Evolutionary conservation across 2,329 filamentous ascomycete species (phyloP), one percentile per base, ranked within the genome.

Genomic region (Coccinonectria pachysandricola): DNA sequence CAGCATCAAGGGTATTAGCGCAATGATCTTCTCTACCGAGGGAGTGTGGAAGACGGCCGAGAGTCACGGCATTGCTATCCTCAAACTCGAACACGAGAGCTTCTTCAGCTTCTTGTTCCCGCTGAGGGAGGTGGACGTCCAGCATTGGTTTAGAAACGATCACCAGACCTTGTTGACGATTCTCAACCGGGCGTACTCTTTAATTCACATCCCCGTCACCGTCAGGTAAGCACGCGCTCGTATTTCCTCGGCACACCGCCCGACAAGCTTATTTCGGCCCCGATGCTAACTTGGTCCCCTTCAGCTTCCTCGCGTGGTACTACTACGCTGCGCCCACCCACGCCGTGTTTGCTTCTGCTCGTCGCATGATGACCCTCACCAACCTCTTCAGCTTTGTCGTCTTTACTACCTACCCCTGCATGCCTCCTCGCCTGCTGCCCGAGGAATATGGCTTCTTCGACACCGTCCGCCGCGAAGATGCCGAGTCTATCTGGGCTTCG

Each of bases 131-230:
- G 50, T 59, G 5, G 52, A 62, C 13, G 62, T 74, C 1, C 70
- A 73, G 43, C 57, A 60, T 27, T 74, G 66, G 60, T 72, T 74
- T 43, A 60, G 71, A 51, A 53, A 64, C 26, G 59, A 59, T 8
- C 68, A 72, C 35, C 57, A 65, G 39, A 56, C 53, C 23, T 57
- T 74, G 15, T 65, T 82, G 62, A 65, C 59, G 34, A 75, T 66
- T 64, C 77, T 72, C 32, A 81, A 80, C 52, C 66, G 75, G 44
- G 67, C 68, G 12, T 81, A 80, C 53, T 79, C 75, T 7, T 79
- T 79, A 50, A 78, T 82, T 40, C 77, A 81, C 52, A 80, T 81
- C 35, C 77, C 76, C 1, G 76, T 75, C 12, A 79, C 75, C 3
- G 79, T 81, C 33, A 62, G 75, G n/a, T n/a, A n/a, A n/a, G n/a